Conservation (phyloP, 2,329 filamentous ascomycete genomes). For the Aspergillus glaucus region DNA sequence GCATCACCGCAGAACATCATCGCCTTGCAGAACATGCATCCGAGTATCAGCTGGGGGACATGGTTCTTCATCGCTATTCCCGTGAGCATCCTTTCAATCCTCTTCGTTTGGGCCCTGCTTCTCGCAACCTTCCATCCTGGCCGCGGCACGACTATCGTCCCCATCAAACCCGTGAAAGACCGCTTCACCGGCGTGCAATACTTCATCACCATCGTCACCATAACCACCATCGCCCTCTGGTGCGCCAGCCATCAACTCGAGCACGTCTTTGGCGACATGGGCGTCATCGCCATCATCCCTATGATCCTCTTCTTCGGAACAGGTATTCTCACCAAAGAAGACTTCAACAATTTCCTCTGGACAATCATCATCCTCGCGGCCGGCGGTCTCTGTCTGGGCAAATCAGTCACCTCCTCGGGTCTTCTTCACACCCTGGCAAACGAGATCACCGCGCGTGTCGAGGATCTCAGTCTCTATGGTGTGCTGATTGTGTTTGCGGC, state of each 20-base stretch:
- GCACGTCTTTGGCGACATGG: slow-evolving; percentile 89
- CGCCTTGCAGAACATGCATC: slow-evolving; percentile 90
- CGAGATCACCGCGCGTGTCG: slow-evolving; percentile 65
- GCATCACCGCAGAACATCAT: slow-evolving; percentile 97
- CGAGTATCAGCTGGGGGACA: slow-evolving; percentile 81
- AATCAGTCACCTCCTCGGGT: slow-evolving; percentile 88
- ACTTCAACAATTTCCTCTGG: slow-evolving; percentile 99
- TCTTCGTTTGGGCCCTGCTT: slow-evolving; percentile 83
- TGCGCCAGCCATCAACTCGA: slow-evolving; percentile 88
- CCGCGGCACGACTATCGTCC: slow-evolving; percentile 78
- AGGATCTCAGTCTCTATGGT: slow-evolving; percentile 75
- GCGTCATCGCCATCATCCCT: slow-evolving; percentile 92
- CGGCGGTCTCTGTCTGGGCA: slow-evolving; percentile 84
- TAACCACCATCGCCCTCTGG: slow-evolving; percentile 84
- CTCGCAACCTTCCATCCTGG: slow-evolving; percentile 80
- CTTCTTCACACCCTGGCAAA: slow-evolving; percentile 81
- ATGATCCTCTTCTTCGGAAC: slow-evolving; percentile 95
- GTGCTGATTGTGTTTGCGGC: slow-evolving; percentile 78
- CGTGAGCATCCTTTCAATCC: slow-evolving; percentile 80
- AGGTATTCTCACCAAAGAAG: slow-evolving; percentile 93
- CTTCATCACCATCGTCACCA: slow-evolving; percentile 80
- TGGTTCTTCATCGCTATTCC: slow-evolving; percentile 98
- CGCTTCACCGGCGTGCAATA: slow-evolving; percentile 82
- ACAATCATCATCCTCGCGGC: slow-evolving; percentile 98
- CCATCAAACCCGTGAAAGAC: slow-evolving; percentile 85